These are phyloP conservation scores for Styphnolobium japonicum DNA, from an alignment of 306 rosid genomes.

Conservation along the genomic window DNA sequence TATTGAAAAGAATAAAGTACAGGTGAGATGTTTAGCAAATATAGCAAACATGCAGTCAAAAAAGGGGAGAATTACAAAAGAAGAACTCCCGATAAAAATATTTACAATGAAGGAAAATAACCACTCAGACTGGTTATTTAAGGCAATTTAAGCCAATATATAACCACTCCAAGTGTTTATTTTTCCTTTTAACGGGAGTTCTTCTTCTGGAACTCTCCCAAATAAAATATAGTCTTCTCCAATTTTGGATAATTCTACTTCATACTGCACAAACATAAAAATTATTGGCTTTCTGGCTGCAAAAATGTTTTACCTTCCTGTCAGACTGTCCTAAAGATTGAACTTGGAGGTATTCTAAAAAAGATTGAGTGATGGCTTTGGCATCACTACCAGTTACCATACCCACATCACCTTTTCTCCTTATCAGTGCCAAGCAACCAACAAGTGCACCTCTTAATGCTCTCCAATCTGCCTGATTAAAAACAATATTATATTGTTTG, in stretches of 20 bases:
- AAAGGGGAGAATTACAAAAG: background rate
- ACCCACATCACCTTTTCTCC: slow-evolving; percentile 70
- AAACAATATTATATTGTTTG: slow-evolving; percentile 21
- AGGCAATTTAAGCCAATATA: background rate
- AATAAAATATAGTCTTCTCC: background rate
- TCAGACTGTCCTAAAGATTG: slow-evolving; percentile 87
- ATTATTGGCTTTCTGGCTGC: slow-evolving; percentile 10
- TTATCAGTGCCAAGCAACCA: slow-evolving; percentile 82
- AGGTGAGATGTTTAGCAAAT: slow-evolving; percentile 13
- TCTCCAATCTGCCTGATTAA: slow-evolving; percentile 96
- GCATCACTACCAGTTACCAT: slow-evolving; percentile 64
- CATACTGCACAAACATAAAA: slow-evolving; percentile 14
- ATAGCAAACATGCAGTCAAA: background rate
- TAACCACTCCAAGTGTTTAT: background rate
- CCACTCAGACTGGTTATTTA: background rate
- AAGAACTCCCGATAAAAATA: background rate
- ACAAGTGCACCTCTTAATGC: slow-evolving; percentile 92
- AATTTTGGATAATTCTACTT: slow-evolving; percentile 8
- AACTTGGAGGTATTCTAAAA: slow-evolving; percentile 65
- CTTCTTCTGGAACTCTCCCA: background rate
- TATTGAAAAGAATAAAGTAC: slow-evolving; percentile 22
- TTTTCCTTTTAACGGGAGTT: background rate
- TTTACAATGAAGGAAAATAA: background rate
- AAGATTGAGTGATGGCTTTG: slow-evolving; percentile 62
- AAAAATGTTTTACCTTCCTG: slow-evolving; percentile 60